phyloP scores from a whole-genome alignment of 441 rosid genomes.

The Rhodomyrtus psidioides region DNA sequence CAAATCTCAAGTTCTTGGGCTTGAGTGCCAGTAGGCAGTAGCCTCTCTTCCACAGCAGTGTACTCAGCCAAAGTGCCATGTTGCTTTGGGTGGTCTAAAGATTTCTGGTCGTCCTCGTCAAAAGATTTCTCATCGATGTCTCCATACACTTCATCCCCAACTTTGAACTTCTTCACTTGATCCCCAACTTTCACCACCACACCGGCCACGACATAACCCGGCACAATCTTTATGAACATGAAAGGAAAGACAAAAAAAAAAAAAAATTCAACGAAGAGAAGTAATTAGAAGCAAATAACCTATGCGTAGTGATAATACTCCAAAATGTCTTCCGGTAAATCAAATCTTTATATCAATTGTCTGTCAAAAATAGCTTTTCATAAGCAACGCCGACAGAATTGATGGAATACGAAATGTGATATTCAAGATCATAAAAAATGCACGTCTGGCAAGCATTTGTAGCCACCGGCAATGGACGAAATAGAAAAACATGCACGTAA shows the following conservation, averaged over 20 bases:
- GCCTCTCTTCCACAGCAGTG: not conserved
- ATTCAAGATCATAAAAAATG: too few relatives aligned
- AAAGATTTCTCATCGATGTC: not conserved
- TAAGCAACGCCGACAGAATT: too few relatives aligned
- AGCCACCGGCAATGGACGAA: not conserved
- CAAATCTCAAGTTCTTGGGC: not conserved
- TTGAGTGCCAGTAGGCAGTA: not conserved
- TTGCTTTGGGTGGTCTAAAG: not conserved
- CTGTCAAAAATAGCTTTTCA: too few relatives aligned
- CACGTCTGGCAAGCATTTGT: too few relatives aligned
- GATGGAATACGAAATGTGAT: too few relatives aligned
- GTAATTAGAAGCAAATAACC: not conserved
- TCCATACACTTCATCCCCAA: conserved; percentile 1
- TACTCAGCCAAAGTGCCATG: not conserved
- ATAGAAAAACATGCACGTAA: not conserved
- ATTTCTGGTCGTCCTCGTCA: not conserved
- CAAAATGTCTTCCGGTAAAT: too few relatives aligned
- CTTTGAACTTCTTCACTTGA: not conserved
- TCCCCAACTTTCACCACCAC: not conserved
- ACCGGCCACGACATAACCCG: conserved; percentile 1
- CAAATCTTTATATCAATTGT: too few relatives aligned
- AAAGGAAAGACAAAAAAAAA: not conserved
- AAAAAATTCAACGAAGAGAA: too few relatives aligned
- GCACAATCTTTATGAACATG: not conserved
- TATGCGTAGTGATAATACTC: too few relatives aligned